A percentile compares a stretch with the other conserved stretches of the same genome.
These are phyloP conservation scores for Debaryomyces hansenii DNA, from an alignment of 805 yeast species.

Conservation along the genomic window DNA sequence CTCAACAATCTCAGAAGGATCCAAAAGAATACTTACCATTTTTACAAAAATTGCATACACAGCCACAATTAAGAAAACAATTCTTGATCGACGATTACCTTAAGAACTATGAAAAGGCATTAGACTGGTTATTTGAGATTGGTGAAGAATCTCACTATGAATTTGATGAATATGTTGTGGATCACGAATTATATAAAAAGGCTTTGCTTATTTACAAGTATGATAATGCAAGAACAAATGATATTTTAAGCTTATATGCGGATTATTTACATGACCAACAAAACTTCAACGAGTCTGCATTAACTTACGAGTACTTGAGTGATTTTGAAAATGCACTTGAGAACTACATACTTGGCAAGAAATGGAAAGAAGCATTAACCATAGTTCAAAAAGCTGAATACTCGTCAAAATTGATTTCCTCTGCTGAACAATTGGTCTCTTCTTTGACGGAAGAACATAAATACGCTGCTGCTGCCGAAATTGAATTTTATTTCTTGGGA, in stretches of 20 bases:
- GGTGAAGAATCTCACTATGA: slow-evolving; percentile 46
- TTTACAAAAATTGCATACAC: slow-evolving; percentile 72
- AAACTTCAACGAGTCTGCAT: slow-evolving; percentile 71
- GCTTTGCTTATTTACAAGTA: slow-evolving; percentile 67
- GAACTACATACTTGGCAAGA: slow-evolving; percentile 65
- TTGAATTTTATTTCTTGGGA: slow-evolving; percentile 61
- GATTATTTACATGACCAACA: slow-evolving; percentile 54
- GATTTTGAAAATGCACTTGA: slow-evolving; percentile 62
- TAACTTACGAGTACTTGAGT: slow-evolving; percentile 70
- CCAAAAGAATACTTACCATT: slow-evolving; percentile 97
- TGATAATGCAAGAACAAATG: slow-evolving; percentile 52
- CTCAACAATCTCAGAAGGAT: slow-evolving; percentile 96
- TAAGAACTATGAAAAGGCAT: slow-evolving; percentile 66
- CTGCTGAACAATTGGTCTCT: slow-evolving; percentile 61
- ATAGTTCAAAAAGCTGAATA: slow-evolving; percentile 46
- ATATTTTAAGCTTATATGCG: slow-evolving; percentile 63
- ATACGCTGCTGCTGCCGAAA: slow-evolving; percentile 78
- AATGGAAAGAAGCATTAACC: slow-evolving; percentile 83
- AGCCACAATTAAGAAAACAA: slow-evolving; percentile 62
- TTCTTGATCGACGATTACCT: slow-evolving; percentile 80
- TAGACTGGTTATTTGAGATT: slow-evolving; percentile 59
- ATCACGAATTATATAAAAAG: slow-evolving; percentile 65
- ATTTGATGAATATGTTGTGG: slow-evolving; percentile 64
- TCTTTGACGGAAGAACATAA: slow-evolving; percentile 66
- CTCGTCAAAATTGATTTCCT: slow-evolving; percentile 35